Conservation (phyloP, 164 flowering plant genomes). For the Liriodendron chinense region DNA sequence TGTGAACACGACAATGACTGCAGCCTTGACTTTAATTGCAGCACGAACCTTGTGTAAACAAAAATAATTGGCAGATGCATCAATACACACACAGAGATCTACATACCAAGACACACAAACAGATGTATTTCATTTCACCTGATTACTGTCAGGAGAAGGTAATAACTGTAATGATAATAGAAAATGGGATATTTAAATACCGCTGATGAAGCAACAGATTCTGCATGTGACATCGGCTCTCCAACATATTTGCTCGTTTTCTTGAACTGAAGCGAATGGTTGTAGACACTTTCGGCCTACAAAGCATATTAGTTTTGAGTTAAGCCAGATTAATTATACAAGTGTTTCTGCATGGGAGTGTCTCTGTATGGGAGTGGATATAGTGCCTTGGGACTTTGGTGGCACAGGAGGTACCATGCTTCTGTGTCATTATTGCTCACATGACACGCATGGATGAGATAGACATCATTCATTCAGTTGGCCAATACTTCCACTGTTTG, state of each 20-base stretch:
- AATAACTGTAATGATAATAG: not conserved
- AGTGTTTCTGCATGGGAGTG: not conserved
- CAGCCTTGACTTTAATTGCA: constrained; percentile 44
- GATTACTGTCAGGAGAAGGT: not conserved
- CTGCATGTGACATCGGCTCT: constrained; percentile 49
- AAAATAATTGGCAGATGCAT: not conserved
- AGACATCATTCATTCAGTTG: no score
- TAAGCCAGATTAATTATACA: not conserved
- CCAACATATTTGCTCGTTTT: constrained; percentile 32
- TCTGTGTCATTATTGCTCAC: no score
- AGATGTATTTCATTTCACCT: not conserved
- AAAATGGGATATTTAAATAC: constrained; percentile 23
- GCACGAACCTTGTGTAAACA: constrained; percentile 34
- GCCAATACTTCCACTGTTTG: no score
- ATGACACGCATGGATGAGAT: no score
- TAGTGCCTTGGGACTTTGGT: no score
- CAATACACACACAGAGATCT: not conserved
- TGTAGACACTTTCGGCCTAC: constrained; percentile 54
- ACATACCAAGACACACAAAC: not conserved
- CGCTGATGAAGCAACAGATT: constrained; percentile 60
- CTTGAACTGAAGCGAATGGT: constrained; percentile 39
- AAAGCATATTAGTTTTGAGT: constrained; percentile 1
- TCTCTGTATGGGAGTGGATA: no score
- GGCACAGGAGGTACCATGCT: no score
- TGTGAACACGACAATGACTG: constrained; percentile 50